These are phyloP conservation scores for Umbellularia californica DNA, from an alignment of 164 flowering plant species.

Conservation along the genomic window DNA sequence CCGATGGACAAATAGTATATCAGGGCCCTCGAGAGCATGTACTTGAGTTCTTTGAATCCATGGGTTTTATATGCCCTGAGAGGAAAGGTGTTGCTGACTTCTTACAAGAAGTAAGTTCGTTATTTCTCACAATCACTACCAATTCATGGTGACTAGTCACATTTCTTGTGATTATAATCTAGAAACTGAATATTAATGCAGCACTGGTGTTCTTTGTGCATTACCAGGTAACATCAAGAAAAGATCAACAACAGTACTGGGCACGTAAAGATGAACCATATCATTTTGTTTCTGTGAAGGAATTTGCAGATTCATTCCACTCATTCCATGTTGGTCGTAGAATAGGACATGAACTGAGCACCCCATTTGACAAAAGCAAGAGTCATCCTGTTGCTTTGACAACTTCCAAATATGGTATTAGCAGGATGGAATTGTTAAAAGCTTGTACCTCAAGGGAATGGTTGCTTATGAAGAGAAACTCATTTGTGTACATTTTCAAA, in stretches of 20 bases:
- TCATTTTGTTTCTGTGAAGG: slow-evolving; percentile 32
- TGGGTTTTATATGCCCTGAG: slow-evolving; percentile 67
- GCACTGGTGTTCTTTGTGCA: neutral
- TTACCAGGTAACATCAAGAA: slow-evolving; percentile 43
- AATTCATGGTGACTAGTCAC: neutral
- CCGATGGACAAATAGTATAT: slow-evolving; percentile 69
- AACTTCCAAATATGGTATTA: slow-evolving; percentile 34
- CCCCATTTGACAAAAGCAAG: slow-evolving; percentile 35
- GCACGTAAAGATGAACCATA: slow-evolving; percentile 24
- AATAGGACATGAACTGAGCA: slow-evolving; percentile 29
- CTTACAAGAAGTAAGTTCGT: slow-evolving; percentile 52
- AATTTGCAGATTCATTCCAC: slow-evolving; percentile 42
- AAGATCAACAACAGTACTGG: slow-evolving; percentile 56
- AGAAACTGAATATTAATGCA: neutral
- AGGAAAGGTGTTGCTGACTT: slow-evolving; percentile 74
- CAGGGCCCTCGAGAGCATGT: slow-evolving; percentile 71
- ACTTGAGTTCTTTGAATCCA: slow-evolving; percentile 52
- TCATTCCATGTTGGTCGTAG: slow-evolving; percentile 50
- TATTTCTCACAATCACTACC: neutral
- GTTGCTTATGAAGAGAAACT: slow-evolving; percentile 42
- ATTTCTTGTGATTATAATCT: no score
- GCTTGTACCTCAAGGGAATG: slow-evolving; percentile 37
- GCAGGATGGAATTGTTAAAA: slow-evolving; percentile 45
- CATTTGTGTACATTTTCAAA: slow-evolving; percentile 40
- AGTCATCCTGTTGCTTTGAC: slow-evolving; percentile 47